Evolutionary conservation across 2,329 filamentous ascomycete species (phyloP), one percentile per base, ranked within the genome.

Genomic region (Talaromyces piceae): DNA sequence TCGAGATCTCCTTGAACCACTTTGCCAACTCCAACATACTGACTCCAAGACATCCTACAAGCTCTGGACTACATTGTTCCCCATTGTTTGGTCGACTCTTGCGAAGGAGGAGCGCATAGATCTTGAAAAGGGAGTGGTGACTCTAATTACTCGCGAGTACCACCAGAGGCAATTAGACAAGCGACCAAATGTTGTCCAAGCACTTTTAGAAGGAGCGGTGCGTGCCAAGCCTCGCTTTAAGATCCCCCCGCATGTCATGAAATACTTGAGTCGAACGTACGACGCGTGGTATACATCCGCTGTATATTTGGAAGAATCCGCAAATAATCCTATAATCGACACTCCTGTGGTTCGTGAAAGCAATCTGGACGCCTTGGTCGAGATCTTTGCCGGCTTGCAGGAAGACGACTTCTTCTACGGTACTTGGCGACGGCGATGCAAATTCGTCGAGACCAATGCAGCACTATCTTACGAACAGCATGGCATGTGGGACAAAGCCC

Each of bases 401-500:
- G 94, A 99, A 67, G 91, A 97, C 47, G 93, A 99, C 65, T 77
- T 98, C 45, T 99, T 97, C 68, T 97, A 98, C 58, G 93, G 93
- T 7, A 94, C 91, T 0, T 98, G 93, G 93, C 84, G 93, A 53
- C 83, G 93, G 51, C 84, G 93, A 43, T 95, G 91, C 67, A 89
- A 95, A 58, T 98, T 95, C 63, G 87, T 98, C 5, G 94, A 98
- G 74, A 97, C 91, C 7, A 99, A 98, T 64, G 89, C 93, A 12
- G 93, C 91, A 1, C 76, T 99, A 6, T 98, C 93, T 0, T 98
- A 96, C 61, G 94, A 99, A 72, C 94, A 99, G 66, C 95, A 95
- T 61, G 93, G 93, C 45, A 95, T 97, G 81, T 98, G 93, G 94
- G 93, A 98, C 62, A 97, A 97, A 71, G 91, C 94, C 1, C 94